Evolutionary conservation across 179 eudicot genomes (phyloP).

Genomic region (Camellia oleifera): DNA sequence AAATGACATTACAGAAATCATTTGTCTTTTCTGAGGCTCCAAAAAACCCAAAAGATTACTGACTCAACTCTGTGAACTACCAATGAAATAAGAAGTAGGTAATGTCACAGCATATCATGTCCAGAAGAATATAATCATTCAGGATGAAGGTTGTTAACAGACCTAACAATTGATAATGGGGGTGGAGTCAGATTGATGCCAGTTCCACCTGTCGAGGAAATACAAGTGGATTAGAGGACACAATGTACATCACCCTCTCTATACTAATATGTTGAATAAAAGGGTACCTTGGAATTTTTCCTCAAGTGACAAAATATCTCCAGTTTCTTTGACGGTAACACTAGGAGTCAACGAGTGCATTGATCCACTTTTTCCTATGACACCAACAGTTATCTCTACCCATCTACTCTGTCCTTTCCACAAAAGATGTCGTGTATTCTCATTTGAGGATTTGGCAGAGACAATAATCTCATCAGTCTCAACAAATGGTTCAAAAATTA

Average conservation of each 20-base stretch:
- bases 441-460: slow-evolving; percentile 44
- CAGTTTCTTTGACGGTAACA: slow-evolving; percentile 82
- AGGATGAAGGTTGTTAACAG: slow-evolving; percentile 12
- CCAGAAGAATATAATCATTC: neutral
- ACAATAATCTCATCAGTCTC: slow-evolving; percentile 84
- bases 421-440: slow-evolving; percentile 31
- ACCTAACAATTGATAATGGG: slow-evolving; percentile 75
- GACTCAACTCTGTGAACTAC: neutral
- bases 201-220: slow-evolving; percentile 70
- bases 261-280: slow-evolving; percentile 1
- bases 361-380: slow-evolving; percentile 66
- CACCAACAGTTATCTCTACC: slow-evolving; percentile 92
- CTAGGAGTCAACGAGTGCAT: slow-evolving; percentile 89
- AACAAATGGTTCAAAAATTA: slow-evolving; percentile 85
- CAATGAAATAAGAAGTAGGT: neutral
- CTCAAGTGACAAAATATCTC: slow-evolving; percentile 82
- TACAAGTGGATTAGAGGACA: slow-evolving; percentile 13
- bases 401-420: slow-evolving; percentile 90
- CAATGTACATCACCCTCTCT: neutral
- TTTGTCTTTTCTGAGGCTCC: neutral
- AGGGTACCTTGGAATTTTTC: slow-evolving; percentile 86
- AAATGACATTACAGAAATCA: neutral
- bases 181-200: slow-evolving; percentile 97
- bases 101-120: neutral
- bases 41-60: neutral